Evolutionary conservation across 2,329 filamentous ascomycete genomes (phyloP), one percentile per base, ranked within the genome.

Genomic region (Penicillium hordei): DNA sequence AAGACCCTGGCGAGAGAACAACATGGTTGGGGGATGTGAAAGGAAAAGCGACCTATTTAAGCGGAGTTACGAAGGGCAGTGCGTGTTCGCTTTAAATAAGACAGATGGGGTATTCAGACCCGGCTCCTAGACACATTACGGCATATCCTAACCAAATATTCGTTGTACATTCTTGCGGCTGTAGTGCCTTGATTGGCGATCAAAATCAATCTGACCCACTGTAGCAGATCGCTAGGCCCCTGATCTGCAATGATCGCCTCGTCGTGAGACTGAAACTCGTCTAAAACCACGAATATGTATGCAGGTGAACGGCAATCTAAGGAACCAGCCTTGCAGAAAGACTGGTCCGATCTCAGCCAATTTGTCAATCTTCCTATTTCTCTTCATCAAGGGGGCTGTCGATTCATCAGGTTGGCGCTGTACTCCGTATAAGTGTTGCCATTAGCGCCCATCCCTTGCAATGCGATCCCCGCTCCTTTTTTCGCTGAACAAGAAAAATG

Each of bases 241-340:
- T 63, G 62, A 63, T 65, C 59, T 61, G 59, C 63, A 57, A 58
- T 52, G 60, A 67, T 67, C 60, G 50, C 15, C 52, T 38, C 13
- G 40, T 33, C 25, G 51, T 57, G 36, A 53, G 15, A 57, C 49
- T 53, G 49, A 42, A 48, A 23, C 29, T 19, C 39, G 25, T 13
- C 27, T 21, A 15, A 40, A 19, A 27, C 29, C 33, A 17, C 33
- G n/a, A 55, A 27, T 19, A 43, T 33, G 25, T 33, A 25, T 34
- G 39, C 19, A 48, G 31, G 15, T 15, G 3, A 52, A 15, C 45
- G 52, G 56, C 25, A 34, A 29, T 23, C 13, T 19, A 48, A 56
- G 57, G 46, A 58, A 58, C 56, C 40, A 56, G 57, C 57, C 45
- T 48, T 59, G 52, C 57, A 59, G 57, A 9, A 48, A 19, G 9